These are phyloP conservation scores for Austroboletus festivus DNA, from an alignment of 768 basidiomycete genomes.

Conservation along the genomic window DNA sequence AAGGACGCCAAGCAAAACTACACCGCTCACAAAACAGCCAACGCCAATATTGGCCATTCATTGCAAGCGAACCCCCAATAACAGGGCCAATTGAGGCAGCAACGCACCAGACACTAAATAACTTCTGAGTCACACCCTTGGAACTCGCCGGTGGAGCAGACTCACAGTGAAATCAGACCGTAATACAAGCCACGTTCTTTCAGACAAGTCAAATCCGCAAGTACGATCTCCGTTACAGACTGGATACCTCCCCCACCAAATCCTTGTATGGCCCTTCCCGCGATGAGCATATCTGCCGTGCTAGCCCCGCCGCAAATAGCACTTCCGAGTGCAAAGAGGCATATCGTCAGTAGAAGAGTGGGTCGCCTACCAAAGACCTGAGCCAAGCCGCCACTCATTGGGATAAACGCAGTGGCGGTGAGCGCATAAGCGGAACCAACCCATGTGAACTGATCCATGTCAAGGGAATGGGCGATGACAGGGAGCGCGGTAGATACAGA, in stretches of 20 bases:
- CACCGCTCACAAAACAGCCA: conserved; percentile 39
- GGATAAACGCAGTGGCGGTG: conserved; percentile 39
- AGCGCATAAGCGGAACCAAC: conserved; percentile 43
- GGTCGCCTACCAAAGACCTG: conserved; percentile 40
- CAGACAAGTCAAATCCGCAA: conserved; percentile 46
- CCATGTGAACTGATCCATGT: conserved; percentile 42
- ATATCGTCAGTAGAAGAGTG: conserved; percentile 29
- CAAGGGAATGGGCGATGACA: conserved; percentile 37
- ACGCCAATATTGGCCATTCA: conserved; percentile 35
- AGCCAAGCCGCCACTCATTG: conserved; percentile 37
- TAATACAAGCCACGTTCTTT: conserved; percentile 40
- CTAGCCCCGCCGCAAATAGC: conserved; percentile 40
- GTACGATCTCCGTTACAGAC: conserved; percentile 38
- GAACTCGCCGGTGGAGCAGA: neutral
- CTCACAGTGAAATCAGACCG: conserved; percentile 38
- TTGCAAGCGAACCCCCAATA: conserved; percentile 35
- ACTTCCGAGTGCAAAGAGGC: conserved; percentile 40
- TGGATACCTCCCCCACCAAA: conserved; percentile 40
- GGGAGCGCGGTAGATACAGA: conserved; percentile 45
- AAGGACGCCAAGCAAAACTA: neutral
- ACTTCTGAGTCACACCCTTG: no score
- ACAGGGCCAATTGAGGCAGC: conserved; percentile 35
- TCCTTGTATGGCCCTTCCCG: conserved; percentile 40
- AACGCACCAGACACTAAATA: conserved; percentile 33
- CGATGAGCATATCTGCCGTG: conserved; percentile 41